Evolutionary conservation across 345 rosid species (phyloP), one percentile per base, ranked within the genome.

Genomic region (Jatropha curcas): DNA sequence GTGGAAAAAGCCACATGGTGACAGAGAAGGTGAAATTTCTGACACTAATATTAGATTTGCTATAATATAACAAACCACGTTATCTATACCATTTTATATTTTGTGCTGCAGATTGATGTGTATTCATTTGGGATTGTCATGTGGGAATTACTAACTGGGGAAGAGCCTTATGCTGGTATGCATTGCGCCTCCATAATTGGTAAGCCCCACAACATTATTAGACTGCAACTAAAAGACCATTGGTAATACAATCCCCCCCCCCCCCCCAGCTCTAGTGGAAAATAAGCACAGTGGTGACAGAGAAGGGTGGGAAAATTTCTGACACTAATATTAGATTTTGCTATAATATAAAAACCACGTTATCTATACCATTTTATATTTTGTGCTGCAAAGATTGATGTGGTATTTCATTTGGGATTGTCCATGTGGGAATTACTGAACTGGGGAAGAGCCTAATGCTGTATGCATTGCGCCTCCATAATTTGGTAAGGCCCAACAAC

Each of bases 71-170:
- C 30, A 5, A 19, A 31, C 11, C 22, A 9, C 30, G 20, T 5
- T 27, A 46, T 46, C 16, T 10, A 27, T 55, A 31, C 65, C 57
- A 25, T 79, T 22, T 65, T 50, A 5, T 41, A 59, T 68, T 61
- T 37, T 63, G 64, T 70, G 58, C 17, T 76, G 74, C 62, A 95
- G 98, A 95, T 95, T 72, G 99, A 95, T 86, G 99, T 95, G 35
- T 95, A 95, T 83, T 95, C 99, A 35, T 95, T 95, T 79, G 98
- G 94, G 70, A 86, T 95, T 67, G 99, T 91, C 55, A 92, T 95
- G 99, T 95, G 98, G 98, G 99, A 95, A 84, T 61, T 95, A 79
- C 96, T 95, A 12, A 92, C 97, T 1, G 98, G 97, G 22, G 94
- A 95, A 71, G 99, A 95, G 82, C 98, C 98, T 65, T 95, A 95